Conservation (phyloP, 1,139 yeast genomes). For the Taiozyma onychis region DNA sequence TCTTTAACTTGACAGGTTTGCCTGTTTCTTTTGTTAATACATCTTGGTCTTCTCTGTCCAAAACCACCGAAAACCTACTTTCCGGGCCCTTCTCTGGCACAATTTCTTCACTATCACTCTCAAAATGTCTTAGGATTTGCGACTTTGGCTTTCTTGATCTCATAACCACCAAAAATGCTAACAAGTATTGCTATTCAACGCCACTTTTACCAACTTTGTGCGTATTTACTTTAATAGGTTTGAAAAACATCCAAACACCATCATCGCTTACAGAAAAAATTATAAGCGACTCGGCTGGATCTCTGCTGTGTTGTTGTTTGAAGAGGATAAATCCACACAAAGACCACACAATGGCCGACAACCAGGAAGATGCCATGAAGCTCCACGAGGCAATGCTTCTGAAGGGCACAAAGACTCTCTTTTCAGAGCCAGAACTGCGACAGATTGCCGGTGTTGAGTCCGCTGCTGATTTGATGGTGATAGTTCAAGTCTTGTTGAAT, state of each 20-base stretch:
- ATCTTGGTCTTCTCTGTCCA: not conserved
- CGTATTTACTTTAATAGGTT: not conserved
- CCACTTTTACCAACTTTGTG: not conserved
- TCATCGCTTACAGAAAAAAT: slow-evolving; percentile 2
- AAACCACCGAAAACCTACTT: not conserved
- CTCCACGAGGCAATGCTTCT: slow-evolving; percentile 19
- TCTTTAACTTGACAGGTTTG: not conserved
- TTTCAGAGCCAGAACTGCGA: slow-evolving; percentile 18
- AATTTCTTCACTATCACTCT: slow-evolving; percentile 2
- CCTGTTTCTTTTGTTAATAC: not conserved
- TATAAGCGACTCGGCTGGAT: too few relatives aligned
- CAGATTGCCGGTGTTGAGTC: slow-evolving; percentile 13
- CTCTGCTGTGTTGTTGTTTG: too few relatives aligned
- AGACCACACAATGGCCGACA: slow-evolving; percentile 4
- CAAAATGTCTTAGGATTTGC: slow-evolving; percentile 7
- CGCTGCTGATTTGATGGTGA: slow-evolving; percentile 43
- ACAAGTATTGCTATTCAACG: not conserved
- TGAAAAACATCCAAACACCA: slow-evolving; percentile 3
- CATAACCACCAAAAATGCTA: slow-evolving; percentile 1
- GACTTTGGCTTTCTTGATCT: slow-evolving; percentile 16
- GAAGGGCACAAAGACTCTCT: slow-evolving; percentile 13
- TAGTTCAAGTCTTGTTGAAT: slow-evolving; percentile 63
- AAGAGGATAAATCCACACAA: not conserved
- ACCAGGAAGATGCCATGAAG: slow-evolving; percentile 11
- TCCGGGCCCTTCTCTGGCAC: not conserved